Conservation (phyloP, 257 asterid genomes). For the Cordia subcordata region DNA sequence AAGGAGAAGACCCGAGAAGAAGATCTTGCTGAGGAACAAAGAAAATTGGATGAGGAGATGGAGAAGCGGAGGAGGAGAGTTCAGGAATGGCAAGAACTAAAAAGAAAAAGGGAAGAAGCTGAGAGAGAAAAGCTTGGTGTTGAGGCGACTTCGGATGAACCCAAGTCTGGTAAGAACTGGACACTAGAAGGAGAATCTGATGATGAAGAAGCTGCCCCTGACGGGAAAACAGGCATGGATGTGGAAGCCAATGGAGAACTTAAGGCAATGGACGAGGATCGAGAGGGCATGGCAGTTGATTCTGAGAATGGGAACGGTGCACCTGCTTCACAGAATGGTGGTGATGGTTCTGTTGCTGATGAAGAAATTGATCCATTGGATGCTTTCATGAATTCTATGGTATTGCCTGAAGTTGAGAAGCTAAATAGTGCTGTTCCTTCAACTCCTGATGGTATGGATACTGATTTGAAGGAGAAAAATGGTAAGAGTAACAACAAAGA, state of each 20-base stretch:
- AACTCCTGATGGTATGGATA: conserved; percentile 30
- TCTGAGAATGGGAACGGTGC: conserved; percentile 24
- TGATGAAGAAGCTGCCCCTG: conserved; percentile 68
- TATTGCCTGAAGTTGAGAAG: conserved; percentile 86
- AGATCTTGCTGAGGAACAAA: conserved; percentile 76
- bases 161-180: conserved; percentile 75
- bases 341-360: conserved; percentile 32
- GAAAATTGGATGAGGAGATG: conserved; percentile 77
- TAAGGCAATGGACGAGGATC: conserved; percentile 31
- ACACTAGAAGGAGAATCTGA: conserved; percentile 88
- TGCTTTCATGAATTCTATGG: conserved; percentile 81
- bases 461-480: conserved; percentile 34
- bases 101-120: conserved; percentile 63
- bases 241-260: conserved; percentile 37
- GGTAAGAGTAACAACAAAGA: conserved; percentile 26
- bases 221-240: conserved; percentile 44
- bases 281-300: conserved; percentile 31
- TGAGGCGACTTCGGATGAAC: conserved; percentile 36
- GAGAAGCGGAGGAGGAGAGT: conserved; percentile 85
- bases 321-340: conserved; percentile 37
- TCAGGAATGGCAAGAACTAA: conserved; percentile 89
- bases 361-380: conserved; percentile 81
- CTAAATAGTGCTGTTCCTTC: conserved; percentile 35
- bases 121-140: conserved; percentile 69
- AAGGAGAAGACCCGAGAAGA: conserved; percentile 58